Evolutionary conservation across 1,139 yeast species (phyloP).

Genomic region (Taphrina communis): DNA sequence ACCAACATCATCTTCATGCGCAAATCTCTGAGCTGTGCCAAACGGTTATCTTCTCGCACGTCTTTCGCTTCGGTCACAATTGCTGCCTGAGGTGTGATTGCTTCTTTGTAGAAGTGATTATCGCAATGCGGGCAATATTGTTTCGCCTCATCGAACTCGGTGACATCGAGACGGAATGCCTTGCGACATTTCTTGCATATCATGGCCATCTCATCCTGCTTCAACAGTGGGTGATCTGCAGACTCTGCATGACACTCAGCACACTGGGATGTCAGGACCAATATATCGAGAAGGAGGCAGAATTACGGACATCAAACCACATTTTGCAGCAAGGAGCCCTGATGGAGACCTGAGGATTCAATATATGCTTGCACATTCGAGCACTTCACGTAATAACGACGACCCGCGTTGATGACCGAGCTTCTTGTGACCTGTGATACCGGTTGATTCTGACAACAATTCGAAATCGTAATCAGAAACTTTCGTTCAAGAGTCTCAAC

Average conservation of each 20-base stretch:
- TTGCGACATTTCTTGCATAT: constrained; percentile 53
- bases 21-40: constrained; percentile 37
- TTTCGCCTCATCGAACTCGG: constrained; percentile 53
- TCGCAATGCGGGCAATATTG: constrained; percentile 54
- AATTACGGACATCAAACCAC: constrained; percentile 10
- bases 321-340: constrained; percentile 50
- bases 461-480: background rate
- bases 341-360: constrained; percentile 54
- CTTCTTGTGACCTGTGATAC: background rate
- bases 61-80: constrained; percentile 41
- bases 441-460: background rate
- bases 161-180: constrained; percentile 52
- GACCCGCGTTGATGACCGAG: background rate
- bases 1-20: constrained; percentile 41
- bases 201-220: constrained; percentile 52
- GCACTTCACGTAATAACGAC: background rate
- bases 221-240: constrained; percentile 51
- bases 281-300: background rate
- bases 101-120: constrained; percentile 52
- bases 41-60: constrained; percentile 39
- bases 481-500: no score
- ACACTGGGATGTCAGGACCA: constrained; percentile 52
- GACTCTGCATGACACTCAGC: constrained; percentile 52
- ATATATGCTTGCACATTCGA: constrained; percentile 52
- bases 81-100: constrained; percentile 46